phyloP scores from a whole-genome alignment of 331 rosid genomes.

The Pyracantha coccinea region DNA sequence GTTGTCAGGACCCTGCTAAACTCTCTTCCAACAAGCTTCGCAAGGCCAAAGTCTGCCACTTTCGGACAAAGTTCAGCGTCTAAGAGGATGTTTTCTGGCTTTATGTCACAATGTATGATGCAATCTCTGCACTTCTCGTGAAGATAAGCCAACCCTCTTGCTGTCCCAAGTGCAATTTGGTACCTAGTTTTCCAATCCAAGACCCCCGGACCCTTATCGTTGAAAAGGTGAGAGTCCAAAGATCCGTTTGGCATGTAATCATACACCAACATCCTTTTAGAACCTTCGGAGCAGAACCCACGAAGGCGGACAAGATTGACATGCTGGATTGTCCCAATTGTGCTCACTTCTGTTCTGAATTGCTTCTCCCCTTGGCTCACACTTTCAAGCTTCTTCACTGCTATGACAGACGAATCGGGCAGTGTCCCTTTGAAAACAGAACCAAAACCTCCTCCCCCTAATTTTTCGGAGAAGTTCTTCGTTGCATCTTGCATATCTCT shows the following conservation, averaged over 20 bases:
- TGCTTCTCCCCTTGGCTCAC: constrained; percentile 84
- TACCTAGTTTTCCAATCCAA: constrained; percentile 77
- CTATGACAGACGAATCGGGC: constrained; percentile 52
- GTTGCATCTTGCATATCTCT: constrained; percentile 73
- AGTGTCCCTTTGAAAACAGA: constrained; percentile 70
- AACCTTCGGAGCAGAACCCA: constrained; percentile 76
- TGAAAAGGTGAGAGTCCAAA: constrained; percentile 49
- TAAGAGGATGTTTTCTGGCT: constrained; percentile 80
- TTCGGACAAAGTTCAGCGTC: constrained; percentile 58
- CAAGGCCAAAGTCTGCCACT: constrained; percentile 82
- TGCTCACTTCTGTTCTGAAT: constrained; percentile 71
- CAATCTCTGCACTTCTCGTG: constrained; percentile 90
- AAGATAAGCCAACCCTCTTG: constrained; percentile 73
- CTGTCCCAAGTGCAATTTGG: constrained; percentile 68
- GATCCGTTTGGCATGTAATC: constrained; percentile 83
- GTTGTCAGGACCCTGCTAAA: constrained; percentile 81
- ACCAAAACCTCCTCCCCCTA: constrained; percentile 92
- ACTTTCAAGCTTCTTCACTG: constrained; percentile 77
- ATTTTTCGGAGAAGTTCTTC: constrained; percentile 65
- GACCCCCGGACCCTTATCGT: constrained; percentile 5
- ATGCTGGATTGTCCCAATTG: constrained; percentile 72
- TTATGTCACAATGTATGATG: constrained; percentile 84
- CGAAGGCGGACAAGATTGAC: constrained; percentile 79
- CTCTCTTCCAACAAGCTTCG: constrained; percentile 77
- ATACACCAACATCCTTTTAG: constrained; percentile 57